Conservation (phyloP, 1,284 basidiomycete genomes). For the Tetrapyrgos nigripes region DNA sequence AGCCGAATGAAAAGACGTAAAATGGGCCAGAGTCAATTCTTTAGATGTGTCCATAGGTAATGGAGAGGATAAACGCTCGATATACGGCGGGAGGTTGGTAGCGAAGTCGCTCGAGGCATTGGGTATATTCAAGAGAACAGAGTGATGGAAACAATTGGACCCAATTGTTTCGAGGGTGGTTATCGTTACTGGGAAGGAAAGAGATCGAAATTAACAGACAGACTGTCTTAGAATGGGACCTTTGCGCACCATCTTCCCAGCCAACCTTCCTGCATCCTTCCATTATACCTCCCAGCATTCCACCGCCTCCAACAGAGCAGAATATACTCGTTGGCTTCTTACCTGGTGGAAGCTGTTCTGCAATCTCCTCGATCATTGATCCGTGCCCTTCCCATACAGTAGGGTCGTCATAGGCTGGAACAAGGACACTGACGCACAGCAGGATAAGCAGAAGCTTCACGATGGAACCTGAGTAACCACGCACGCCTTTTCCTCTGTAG, state of each 20-base stretch:
- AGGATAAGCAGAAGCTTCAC: neutral
- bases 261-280: conserved; percentile 62
- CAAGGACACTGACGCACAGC: conserved; percentile 54
- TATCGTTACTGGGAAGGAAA: conserved; percentile 59
- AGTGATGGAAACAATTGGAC: conserved; percentile 75
- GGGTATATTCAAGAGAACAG: conserved; percentile 61
- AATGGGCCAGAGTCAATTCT: conserved; percentile 58
- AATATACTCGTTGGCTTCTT: conserved; percentile 72
- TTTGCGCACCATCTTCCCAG: conserved; percentile 67
- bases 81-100: conserved; percentile 38
- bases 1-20: conserved; percentile 61
- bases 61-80: conserved; percentile 7
- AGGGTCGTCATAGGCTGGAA: conserved; percentile 74
- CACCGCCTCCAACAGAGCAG: conserved; percentile 78
- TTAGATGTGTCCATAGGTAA: conserved; percentile 44
- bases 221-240: neutral
- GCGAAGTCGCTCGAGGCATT: conserved; percentile 24
- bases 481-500: conserved; percentile 57
- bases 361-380: conserved; percentile 71
- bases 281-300: conserved; percentile 72
- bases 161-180: conserved; percentile 73
- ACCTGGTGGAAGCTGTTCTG: conserved; percentile 48
- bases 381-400: conserved; percentile 76
- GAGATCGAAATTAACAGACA: conserved; percentile 3
- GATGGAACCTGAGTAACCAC: conserved; percentile 28